Evolutionary conservation across 73 alveolate genomes (phyloP).

Genomic region (Paramecium bursaria): DNA sequence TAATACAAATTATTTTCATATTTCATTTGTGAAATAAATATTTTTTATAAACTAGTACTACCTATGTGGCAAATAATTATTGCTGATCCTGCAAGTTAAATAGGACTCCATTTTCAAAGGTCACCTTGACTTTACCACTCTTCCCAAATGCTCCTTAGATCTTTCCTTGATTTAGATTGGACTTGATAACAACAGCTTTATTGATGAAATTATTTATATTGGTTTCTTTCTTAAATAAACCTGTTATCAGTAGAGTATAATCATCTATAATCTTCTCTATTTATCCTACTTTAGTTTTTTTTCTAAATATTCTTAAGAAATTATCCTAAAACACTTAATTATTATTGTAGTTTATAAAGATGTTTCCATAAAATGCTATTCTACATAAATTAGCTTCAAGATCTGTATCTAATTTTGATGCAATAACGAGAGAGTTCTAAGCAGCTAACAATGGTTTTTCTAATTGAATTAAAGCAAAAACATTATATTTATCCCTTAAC

Average conservation of each 20-base stretch:
- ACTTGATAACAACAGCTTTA: slow-evolving; percentile 76
- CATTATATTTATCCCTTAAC: slow-evolving; percentile 70
- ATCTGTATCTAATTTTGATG: slow-evolving; percentile 94
- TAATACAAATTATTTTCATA: too few relatives aligned
- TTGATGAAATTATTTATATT: slow-evolving; percentile 80
- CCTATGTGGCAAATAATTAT: neutral
- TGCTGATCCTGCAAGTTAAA: neutral
- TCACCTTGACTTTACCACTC: slow-evolving; percentile 94
- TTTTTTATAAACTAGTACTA: slow-evolving; percentile 36
- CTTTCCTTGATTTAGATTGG: slow-evolving; percentile 79
- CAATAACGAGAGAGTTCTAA: slow-evolving; percentile 82
- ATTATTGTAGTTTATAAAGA: slow-evolving; percentile 28
- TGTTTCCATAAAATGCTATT: slow-evolving; percentile 93
- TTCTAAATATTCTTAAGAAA: slow-evolving; percentile 83
- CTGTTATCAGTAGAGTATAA: slow-evolving; percentile 78
- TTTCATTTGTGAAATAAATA: slow-evolving; percentile 55
- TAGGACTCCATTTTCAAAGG: slow-evolving; percentile 75
- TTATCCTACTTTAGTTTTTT: slow-evolving; percentile 89
- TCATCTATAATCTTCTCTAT: slow-evolving; percentile 88
- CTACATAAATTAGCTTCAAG: slow-evolving; percentile 91
- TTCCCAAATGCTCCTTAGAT: slow-evolving; percentile 96
- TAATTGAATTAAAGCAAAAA: slow-evolving; percentile 84
- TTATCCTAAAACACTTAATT: slow-evolving; percentile 69
- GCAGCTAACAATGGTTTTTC: slow-evolving; percentile 89
- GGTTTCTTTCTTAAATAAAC: slow-evolving; percentile 92